Evolutionary conservation across 2,329 filamentous ascomycete species (phyloP).

Genomic region (Boeremia lycopersici): DNA sequence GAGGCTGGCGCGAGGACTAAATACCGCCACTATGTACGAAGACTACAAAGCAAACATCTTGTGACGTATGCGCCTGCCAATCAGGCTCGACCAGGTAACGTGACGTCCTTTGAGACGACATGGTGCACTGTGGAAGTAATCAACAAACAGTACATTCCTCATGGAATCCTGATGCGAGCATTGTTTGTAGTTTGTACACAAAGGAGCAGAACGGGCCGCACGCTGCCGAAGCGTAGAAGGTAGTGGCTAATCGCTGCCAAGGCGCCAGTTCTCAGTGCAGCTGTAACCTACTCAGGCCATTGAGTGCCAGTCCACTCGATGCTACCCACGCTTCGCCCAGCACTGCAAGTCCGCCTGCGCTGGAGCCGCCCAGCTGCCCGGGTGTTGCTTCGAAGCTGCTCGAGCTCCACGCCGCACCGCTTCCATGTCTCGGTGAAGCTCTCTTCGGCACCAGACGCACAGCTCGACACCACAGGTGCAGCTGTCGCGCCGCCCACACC

Average conservation of each 20-base stretch:
- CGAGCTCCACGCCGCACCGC: constrained; percentile 41
- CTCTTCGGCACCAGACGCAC: constrained; percentile 24
- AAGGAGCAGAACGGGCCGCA: constrained; percentile 1
- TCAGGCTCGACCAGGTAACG: constrained; percentile 20
- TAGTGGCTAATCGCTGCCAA: constrained; percentile 19
- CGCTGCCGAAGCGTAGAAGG: not conserved
- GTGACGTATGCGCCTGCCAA: constrained; percentile 39
- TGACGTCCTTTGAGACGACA: not conserved
- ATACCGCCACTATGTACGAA: constrained; percentile 26
- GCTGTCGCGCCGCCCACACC: constrained; percentile 45
- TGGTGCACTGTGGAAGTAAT: not conserved
- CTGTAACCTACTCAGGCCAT: constrained; percentile 19
- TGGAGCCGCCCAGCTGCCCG: constrained; percentile 14
- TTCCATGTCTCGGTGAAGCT: constrained; percentile 31
- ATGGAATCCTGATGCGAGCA: not conserved
- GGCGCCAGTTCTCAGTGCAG: constrained; percentile 32
- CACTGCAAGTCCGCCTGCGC: constrained; percentile 15
- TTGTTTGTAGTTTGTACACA: not conserved
- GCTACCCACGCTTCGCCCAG: constrained; percentile 35
- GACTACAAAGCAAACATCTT: constrained; percentile 1
- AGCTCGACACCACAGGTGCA: constrained; percentile 38
- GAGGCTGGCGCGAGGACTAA: constrained; percentile 25
- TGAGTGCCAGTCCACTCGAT: constrained; percentile 35
- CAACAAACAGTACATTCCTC: not conserved
- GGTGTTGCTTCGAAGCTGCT: constrained; percentile 32